These are phyloP conservation scores for Epichloe coenophiala DNA, from an alignment of 2,329 filamentous ascomycete species.

Conservation along the genomic window DNA sequence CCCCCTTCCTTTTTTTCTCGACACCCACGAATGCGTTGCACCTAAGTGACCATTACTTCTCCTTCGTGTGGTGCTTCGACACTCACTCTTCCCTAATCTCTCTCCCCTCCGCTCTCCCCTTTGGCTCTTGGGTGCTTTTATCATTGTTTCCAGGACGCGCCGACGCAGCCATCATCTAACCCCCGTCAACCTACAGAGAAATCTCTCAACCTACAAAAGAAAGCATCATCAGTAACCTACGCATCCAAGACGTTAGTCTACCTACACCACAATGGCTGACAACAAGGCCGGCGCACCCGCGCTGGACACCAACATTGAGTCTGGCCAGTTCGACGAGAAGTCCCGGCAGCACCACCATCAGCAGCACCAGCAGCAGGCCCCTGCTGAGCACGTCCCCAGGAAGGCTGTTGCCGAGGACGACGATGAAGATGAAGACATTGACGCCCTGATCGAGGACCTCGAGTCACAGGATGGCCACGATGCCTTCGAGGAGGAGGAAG, in stretches of 20 bases:
- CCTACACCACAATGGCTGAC: constrained; percentile 36
- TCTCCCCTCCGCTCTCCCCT: constrained; percentile 5
- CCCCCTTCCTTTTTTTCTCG: constrained; percentile 20
- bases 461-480: constrained; percentile 66
- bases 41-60: constrained; percentile 27
- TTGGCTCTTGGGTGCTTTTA: constrained; percentile 3
- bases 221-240: background rate
- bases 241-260: background rate
- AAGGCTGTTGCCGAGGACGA: constrained; percentile 46
- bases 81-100: constrained; percentile 11
- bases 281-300: constrained; percentile 38
- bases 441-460: constrained; percentile 75
- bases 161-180: background rate
- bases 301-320: constrained; percentile 51
- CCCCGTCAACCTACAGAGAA: constrained; percentile 1
- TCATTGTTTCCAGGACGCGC: constrained; percentile 1
- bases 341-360: constrained; percentile 15
- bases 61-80: constrained; percentile 34
- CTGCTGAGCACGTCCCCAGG: constrained; percentile 21
- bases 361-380: constrained; percentile 6
- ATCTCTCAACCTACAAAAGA: constrained; percentile 1
- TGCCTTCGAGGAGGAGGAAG: constrained; percentile 48
- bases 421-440: constrained; percentile 66
- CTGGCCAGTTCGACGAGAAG: constrained; percentile 54
- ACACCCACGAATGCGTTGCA: constrained; percentile 37